Evolutionary conservation across 306 rosid species (phyloP).

Genomic region (Senna tora): DNA sequence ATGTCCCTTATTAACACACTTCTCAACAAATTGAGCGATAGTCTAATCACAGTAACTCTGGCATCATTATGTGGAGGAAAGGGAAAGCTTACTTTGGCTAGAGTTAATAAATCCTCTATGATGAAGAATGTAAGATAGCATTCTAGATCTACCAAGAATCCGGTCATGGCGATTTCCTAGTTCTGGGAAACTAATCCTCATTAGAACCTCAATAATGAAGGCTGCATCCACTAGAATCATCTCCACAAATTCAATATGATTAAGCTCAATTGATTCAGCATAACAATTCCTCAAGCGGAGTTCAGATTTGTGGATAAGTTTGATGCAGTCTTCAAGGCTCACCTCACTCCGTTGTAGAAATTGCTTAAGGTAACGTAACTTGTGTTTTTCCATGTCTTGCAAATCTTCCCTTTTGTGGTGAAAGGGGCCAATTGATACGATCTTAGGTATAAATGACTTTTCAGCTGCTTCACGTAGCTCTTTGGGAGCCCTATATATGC

Average conservation of each 20-base stretch:
- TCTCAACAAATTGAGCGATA: not conserved
- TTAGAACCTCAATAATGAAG: not conserved
- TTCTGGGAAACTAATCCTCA: not conserved
- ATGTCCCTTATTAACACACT: not conserved
- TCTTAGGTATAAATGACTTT: not conserved
- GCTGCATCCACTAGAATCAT: constrained; percentile 15
- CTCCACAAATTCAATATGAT: not conserved
- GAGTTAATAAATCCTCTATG: not conserved
- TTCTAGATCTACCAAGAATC: too few relatives aligned
- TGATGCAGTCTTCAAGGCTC: not conserved
- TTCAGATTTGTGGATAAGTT: not conserved
- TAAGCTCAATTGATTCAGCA: not conserved
- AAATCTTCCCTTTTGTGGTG: not conserved
- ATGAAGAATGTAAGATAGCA: not conserved
- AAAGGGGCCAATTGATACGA: constrained; percentile 10
- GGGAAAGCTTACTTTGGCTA: not conserved
- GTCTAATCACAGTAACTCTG: not conserved
- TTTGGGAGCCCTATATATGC: constrained; percentile 1
- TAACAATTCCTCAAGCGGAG: not conserved
- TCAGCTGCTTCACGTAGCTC: not conserved
- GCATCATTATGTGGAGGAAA: not conserved
- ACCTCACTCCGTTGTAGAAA: not conserved
- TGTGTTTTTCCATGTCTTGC: not conserved
- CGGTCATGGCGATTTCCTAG: too few relatives aligned
- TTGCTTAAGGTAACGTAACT: not conserved